phyloP scores from a whole-genome alignment of 1,284 basidiomycete species.

The Naganishia sp. region DNA sequence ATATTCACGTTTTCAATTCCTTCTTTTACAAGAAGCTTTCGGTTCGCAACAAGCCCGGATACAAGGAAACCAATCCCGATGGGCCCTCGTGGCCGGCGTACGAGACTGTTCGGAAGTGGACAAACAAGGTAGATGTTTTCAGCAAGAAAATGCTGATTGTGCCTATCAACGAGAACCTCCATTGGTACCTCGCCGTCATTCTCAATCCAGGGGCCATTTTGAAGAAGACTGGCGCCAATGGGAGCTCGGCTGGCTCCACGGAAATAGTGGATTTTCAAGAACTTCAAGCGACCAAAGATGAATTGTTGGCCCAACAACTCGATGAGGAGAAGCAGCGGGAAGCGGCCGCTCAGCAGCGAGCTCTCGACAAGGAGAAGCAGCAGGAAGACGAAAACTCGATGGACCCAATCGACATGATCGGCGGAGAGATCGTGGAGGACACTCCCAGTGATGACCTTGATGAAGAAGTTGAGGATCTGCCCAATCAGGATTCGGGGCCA shows the following conservation, averaged over 20 bases:
- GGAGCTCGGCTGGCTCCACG: background rate
- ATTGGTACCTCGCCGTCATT: conserved; percentile 97
- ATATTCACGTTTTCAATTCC: conserved; percentile 89
- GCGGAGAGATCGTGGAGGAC: conserved; percentile 15
- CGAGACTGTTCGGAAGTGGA: conserved; percentile 89
- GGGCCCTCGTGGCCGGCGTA: conserved; percentile 62
- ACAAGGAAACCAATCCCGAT: conserved; percentile 5
- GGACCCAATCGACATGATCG: conserved; percentile 37
- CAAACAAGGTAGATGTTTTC: conserved; percentile 73
- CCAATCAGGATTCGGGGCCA: background rate
- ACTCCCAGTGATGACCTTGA: background rate
- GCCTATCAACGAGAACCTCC: conserved; percentile 93
- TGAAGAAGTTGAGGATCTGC: conserved; percentile 6
- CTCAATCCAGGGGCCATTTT: conserved; percentile 68
- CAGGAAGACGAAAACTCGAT: background rate
- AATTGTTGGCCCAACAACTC: conserved; percentile 1
- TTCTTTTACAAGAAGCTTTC: conserved; percentile 97
- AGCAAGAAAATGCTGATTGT: conserved; percentile 88
- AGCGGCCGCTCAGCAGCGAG: background rate
- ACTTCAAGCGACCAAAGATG: conserved; percentile 5
- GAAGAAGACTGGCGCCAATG: background rate
- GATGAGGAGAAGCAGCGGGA: conserved; percentile 12
- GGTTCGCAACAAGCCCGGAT: conserved; percentile 10
- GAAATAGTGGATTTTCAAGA: background rate
- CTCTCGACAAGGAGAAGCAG: background rate